Evolutionary conservation across 1,284 basidiomycete species (phyloP), one percentile per base, ranked within the genome.

Genomic region (Grifola frondosa): DNA sequence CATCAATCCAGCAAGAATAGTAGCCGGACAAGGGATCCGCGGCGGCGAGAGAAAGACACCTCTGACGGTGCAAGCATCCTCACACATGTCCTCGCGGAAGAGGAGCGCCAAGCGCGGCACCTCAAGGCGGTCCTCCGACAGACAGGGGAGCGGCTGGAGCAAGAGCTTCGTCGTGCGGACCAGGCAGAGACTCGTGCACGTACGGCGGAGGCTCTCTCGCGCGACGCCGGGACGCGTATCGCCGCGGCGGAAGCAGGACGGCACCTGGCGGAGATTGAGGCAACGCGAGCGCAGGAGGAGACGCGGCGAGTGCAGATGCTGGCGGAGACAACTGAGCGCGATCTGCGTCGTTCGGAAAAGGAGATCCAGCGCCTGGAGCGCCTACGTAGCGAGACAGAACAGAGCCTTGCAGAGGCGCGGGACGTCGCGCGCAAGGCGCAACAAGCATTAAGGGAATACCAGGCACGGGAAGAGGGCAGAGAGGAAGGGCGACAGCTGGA

Each of bases 91-190:
- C 70, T 84, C 22, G 74, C 74, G n/a, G 81, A 84, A 48, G 79
- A 82, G 58, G 79, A 84, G 58, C 73, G 74, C 39, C 77, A 82
- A 53, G 70, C 71, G 22, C 69, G 72, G 46, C 73, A 75, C 45
- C 69, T 84, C 48, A 83, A 80, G 58, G 68, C 70, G 25, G 58
- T 80, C 24, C 68, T 85, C 20, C 70, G 73, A 41, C 66, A 64
- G 36, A 74, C 80, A 5, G 72, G 70, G 25, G 78, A 81, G 38
- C 70, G 73, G 30, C 67, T 85, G 22, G 78, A 83, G 54, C 65
- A 70, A 44, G 81, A 84, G 63, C 74, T 70, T 42, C 71, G 72
- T 30, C 67, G 75, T 33, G 77, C 74, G 20, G 74, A 77, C 40
- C 67, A 73, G 28, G 75, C 76, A 0, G 73, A 73, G 40, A 56